These are phyloP conservation scores for Microsporum ferrugineum DNA, from an alignment of 2,329 filamentous ascomycete genomes.

Conservation along the genomic window DNA sequence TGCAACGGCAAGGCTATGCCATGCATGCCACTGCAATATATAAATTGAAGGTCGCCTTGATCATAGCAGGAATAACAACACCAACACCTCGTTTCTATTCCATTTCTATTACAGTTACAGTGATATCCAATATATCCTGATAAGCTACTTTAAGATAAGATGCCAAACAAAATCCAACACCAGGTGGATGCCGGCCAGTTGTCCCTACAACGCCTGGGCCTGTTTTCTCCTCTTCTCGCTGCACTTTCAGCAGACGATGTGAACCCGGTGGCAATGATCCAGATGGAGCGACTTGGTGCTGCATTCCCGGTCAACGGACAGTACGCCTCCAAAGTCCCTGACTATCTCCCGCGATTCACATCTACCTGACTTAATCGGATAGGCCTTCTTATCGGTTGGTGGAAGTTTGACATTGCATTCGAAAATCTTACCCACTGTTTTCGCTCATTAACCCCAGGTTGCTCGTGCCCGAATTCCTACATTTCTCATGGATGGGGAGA, in stretches of 20 bases:
- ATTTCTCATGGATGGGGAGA: background rate
- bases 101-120: too few relatives aligned
- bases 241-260: constrained; percentile 14
- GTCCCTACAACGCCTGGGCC: constrained; percentile 20
- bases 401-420: background rate
- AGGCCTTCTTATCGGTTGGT: constrained; percentile 12
- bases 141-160: background rate
- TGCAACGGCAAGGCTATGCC: too few relatives aligned
- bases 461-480: background rate
- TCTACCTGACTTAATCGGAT: constrained; percentile 7
- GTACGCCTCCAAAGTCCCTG: constrained; percentile 9
- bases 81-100: too few relatives aligned
- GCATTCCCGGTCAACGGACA: constrained; percentile 11
- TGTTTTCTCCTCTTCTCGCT: constrained; percentile 13
- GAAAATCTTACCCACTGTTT: background rate
- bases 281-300: constrained; percentile 13
- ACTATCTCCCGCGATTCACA: constrained; percentile 10
- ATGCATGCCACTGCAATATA: too few relatives aligned
- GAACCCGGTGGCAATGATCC: constrained; percentile 11
- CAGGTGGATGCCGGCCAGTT: background rate
- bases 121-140: background rate
- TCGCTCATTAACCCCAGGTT: background rate
- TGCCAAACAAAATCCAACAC: background rate
- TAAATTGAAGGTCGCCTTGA: too few relatives aligned
- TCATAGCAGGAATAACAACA: too few relatives aligned